Base-by-base conservation (phyloP, 805 yeast species). In the Kodamaea leandrae region DNA sequence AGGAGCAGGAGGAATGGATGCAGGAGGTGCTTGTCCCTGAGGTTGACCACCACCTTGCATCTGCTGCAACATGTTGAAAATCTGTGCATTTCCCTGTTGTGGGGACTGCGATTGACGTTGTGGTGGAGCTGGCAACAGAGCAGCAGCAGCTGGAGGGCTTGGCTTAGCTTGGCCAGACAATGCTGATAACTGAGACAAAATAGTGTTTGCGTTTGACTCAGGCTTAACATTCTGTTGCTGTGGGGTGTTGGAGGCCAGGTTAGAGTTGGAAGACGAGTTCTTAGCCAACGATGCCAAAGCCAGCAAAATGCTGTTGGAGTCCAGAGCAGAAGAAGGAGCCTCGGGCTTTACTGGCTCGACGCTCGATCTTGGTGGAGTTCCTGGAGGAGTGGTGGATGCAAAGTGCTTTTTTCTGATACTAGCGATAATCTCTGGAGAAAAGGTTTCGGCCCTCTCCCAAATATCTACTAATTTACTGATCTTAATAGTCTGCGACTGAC, bases 361-460 rank as follows among this genome's bases (percentile, higher is more conserved):
- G 36, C 46, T 47, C 4, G 52, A 42, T 38, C 54, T 53, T 29
- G 85, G 85, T 12, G 85, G 76, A 10, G 72, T 52, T 19, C 78
- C 83, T 2, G 83, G 83, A 27, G 93, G 91, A 4, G 95, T 83
- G 7, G 80, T 74, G 12, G 88, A 68, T 37, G 63, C 66, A 54
- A 83, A 84, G 59, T 77, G 77, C 55, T 76, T 81, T 9, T 70
- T 61, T 57, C 82, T 77, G 44, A 87, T 74, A 14, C 72, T 58
- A 33, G 72, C 62, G 41, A 93, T 67, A 23, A 73, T 65, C 29
- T 72, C 70, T 32, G 77, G 75, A 41, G 72, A 71, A 64, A 93
- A 91, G 12, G 96, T 84, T 32, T 78, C 80, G 26, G 89, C 83
- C 49, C 86, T 80, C 51, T 80, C 86, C 99, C 99, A 93, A 54